A percentile compares a stretch with the other conserved stretches of the same genome.
Conservation (phyloP, 805 yeast species). For the Yamadazyma nakazawae region DNA sequence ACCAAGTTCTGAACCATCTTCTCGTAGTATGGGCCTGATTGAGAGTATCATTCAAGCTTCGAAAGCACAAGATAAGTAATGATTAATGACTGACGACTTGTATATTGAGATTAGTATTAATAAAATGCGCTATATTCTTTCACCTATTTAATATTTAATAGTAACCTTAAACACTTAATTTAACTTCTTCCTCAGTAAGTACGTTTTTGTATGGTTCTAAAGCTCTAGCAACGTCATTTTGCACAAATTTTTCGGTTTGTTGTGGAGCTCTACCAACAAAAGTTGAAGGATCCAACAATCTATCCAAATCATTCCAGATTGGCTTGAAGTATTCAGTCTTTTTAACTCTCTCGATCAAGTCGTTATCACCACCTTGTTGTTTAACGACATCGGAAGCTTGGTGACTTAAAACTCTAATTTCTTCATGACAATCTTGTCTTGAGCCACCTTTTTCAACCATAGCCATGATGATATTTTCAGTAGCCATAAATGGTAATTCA, state of each 20-base stretch:
- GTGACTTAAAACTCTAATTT: constrained; percentile 93
- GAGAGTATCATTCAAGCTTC: background rate
- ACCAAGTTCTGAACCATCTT: background rate
- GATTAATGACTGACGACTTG: background rate
- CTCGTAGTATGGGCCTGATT: background rate
- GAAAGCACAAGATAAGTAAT: background rate
- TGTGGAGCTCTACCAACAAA: constrained; percentile 98
- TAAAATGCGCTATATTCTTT: background rate
- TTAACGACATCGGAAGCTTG: constrained; percentile 97
- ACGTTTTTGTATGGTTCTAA: constrained; percentile 59
- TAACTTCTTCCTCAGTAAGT: constrained; percentile 66
- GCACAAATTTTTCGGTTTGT: constrained; percentile 91
- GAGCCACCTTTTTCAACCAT: constrained; percentile 98
- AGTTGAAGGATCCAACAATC: constrained; percentile 83
- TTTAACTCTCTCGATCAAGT: constrained; percentile 83
- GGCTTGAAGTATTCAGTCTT: constrained; percentile 81
- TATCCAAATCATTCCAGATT: constrained; percentile 78
- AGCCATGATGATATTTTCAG: constrained; percentile 98
- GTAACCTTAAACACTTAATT: constrained; percentile 61
- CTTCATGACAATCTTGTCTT: constrained; percentile 98
- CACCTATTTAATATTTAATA: too few relatives aligned
- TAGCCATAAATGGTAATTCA: constrained; percentile 99
- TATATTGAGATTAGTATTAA: background rate
- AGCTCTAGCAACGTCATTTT: constrained; percentile 80
- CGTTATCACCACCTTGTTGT: constrained; percentile 98